Percentiles rank a stretch among this genome's conserved stretches.
These are phyloP conservation scores for Corylus americana DNA, from an alignment of 306 rosid genomes.

Conservation along the genomic window DNA sequence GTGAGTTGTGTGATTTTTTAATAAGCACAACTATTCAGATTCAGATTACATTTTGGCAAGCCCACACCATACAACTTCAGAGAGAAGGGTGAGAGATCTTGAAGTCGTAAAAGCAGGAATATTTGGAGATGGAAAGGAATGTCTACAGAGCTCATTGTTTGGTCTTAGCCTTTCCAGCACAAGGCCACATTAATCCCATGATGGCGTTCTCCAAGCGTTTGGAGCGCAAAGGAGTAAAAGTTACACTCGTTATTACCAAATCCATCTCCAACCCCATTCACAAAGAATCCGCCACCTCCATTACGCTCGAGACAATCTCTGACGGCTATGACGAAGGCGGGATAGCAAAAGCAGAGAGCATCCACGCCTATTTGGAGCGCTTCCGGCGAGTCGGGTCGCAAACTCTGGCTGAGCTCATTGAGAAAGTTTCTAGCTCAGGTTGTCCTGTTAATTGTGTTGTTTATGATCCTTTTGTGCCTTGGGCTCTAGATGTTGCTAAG, in stretches of 20 bases:
- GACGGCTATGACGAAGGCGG: too few species aligned
- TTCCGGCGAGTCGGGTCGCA: slow-evolving; percentile 41
- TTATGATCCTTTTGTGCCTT: slow-evolving; percentile 49
- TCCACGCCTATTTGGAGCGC: slow-evolving; percentile 39
- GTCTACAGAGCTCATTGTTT: slow-evolving; percentile 29
- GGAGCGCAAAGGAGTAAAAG: slow-evolving; percentile 34
- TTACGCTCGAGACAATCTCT: not conserved
- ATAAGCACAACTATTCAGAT: too few species aligned
- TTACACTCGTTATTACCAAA: slow-evolving; percentile 49
- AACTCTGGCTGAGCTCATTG: slow-evolving; percentile 43
- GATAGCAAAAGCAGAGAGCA: slow-evolving; percentile 27
- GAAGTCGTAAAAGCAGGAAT: not conserved
- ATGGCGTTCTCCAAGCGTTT: slow-evolving; percentile 46
- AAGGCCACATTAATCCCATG: slow-evolving; percentile 67
- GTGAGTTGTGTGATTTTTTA: too few species aligned
- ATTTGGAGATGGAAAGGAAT: not conserved
- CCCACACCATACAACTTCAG: too few species aligned
- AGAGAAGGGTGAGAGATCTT: not conserved
- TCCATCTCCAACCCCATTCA: slow-evolving; percentile 49
- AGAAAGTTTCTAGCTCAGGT: slow-evolving; percentile 25
- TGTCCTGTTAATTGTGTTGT: slow-evolving; percentile 45
- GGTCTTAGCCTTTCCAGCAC: slow-evolving; percentile 49
- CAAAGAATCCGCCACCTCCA: slow-evolving; percentile 23
- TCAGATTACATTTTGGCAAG: too few species aligned
- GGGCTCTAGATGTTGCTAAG: slow-evolving; percentile 60